These are phyloP conservation scores for Eucalyptus polybractea DNA, from an alignment of 345 rosid genomes.

Conservation along the genomic window DNA sequence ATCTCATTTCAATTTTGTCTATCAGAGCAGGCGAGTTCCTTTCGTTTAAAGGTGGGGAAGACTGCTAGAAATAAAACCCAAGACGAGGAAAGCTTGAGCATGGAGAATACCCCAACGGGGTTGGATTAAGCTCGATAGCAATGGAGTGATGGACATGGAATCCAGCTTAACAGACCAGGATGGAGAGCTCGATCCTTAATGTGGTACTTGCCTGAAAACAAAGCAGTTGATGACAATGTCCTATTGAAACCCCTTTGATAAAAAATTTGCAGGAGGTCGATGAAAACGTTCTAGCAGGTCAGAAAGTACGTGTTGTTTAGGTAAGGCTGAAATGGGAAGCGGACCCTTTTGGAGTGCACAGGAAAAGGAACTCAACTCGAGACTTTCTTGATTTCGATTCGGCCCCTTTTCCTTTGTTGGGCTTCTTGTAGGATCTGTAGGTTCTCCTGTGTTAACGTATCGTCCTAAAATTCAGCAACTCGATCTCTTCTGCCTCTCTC, in stretches of 20 bases:
- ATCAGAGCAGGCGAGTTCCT: neutral
- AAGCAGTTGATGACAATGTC: neutral
- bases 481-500: too few species aligned
- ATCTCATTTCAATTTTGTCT: neutral
- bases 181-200: neutral
- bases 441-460: neutral
- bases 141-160: neutral
- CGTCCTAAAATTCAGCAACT: too few species aligned
- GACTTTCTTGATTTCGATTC: neutral
- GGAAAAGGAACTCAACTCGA: neutral
- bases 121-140: neutral
- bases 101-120: neutral
- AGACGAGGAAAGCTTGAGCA: neutral
- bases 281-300: neutral
- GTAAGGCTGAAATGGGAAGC: neutral
- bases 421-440: neutral
- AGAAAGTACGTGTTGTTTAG: neutral
- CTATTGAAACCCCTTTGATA: neutral
- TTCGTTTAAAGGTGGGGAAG: neutral
- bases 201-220: neutral
- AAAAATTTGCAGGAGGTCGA: neutral
- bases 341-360: neutral
- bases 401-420: neutral
- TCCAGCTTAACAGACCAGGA: neutral
- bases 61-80: neutral